phyloP scores from a whole-genome alignment of 2,329 filamentous ascomycete species.

The Xylaria sp. region DNA sequence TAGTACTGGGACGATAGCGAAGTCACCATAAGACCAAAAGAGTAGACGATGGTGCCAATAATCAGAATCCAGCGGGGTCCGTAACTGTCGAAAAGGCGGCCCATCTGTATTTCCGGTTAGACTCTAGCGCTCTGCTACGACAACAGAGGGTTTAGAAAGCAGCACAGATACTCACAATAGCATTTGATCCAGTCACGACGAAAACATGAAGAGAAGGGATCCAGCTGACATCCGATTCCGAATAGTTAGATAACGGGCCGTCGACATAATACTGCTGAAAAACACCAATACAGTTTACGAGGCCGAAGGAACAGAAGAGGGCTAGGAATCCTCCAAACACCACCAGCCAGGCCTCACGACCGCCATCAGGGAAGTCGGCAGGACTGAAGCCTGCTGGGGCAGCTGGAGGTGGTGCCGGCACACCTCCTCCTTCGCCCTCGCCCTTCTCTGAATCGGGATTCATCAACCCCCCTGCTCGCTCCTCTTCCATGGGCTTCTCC shows the following conservation, averaged over 20 bases:
- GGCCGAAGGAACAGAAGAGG: slow-evolving; percentile 48
- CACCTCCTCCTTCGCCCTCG: slow-evolving; percentile 3
- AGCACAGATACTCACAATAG: slow-evolving; percentile 11
- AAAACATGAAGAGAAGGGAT: slow-evolving; percentile 64
- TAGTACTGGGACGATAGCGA: slow-evolving; percentile 56
- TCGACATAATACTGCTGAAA: slow-evolving; percentile 66
- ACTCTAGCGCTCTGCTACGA: background rate
- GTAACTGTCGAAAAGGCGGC: slow-evolving; percentile 27
- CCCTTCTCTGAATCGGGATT: slow-evolving; percentile 15
- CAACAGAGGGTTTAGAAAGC: background rate
- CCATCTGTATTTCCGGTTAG: slow-evolving; percentile 18
- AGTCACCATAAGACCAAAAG: slow-evolving; percentile 71
- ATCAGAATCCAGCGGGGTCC: slow-evolving; percentile 54
- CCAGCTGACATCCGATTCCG: slow-evolving; percentile 64
- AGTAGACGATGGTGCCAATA: slow-evolving; percentile 61
- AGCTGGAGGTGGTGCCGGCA: slow-evolving; percentile 12
- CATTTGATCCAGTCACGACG: slow-evolving; percentile 57
- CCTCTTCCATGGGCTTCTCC: slow-evolving; percentile 16
- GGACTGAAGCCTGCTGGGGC: slow-evolving; percentile 51
- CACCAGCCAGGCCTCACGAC: slow-evolving; percentile 54
- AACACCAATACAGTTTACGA: slow-evolving; percentile 57
- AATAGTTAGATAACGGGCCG: slow-evolving; percentile 58
- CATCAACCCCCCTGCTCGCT: background rate
- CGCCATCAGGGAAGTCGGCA: slow-evolving; percentile 68
- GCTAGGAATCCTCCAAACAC: slow-evolving; percentile 17